A percentile compares a stretch with the other conserved stretches of the same genome.
Conservation (phyloP, 164 flowering plant species). For the Dillenia suffruticosa region DNA sequence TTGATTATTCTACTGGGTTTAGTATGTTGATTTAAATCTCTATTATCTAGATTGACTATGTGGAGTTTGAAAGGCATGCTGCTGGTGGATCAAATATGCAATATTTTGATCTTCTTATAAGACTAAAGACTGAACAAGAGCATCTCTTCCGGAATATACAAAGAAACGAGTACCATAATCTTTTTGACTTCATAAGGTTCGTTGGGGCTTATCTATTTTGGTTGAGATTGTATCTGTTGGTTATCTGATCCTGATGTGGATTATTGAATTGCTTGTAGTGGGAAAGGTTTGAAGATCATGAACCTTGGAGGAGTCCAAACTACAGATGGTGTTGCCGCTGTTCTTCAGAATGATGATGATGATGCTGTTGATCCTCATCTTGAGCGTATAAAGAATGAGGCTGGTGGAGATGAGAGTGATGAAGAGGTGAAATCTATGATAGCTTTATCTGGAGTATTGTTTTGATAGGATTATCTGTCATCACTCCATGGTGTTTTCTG, state of each 20-base stretch:
- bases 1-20: no score
- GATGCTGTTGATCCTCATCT: conserved; percentile 95
- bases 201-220: conserved; percentile 1
- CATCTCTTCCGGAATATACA: conserved; percentile 94
- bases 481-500: no score
- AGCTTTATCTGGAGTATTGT: no score
- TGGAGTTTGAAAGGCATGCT: conserved; percentile 95
- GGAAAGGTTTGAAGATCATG: conserved; percentile 86
- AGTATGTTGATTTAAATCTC: no score
- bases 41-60: conserved; percentile 67
- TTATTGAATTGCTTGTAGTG: conserved; percentile 34
- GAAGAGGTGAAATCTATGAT: conserved; percentile 59
- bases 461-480: no score
- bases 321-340: conserved; percentile 62
- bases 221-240: not conserved
- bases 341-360: conserved; percentile 64
- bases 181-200: conserved; percentile 81
- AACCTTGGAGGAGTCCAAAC: conserved; percentile 50
- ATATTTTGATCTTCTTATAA: conserved; percentile 89
- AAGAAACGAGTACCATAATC: conserved; percentile 88
- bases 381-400: conserved; percentile 77
- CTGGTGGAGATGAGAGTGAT: conserved; percentile 90
- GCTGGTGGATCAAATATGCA: conserved; percentile 97
- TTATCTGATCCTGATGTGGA: not conserved
- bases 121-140: conserved; percentile 80